Conservation (phyloP, 2,329 filamentous ascomycete species). For the Shiraia bambusicola region DNA sequence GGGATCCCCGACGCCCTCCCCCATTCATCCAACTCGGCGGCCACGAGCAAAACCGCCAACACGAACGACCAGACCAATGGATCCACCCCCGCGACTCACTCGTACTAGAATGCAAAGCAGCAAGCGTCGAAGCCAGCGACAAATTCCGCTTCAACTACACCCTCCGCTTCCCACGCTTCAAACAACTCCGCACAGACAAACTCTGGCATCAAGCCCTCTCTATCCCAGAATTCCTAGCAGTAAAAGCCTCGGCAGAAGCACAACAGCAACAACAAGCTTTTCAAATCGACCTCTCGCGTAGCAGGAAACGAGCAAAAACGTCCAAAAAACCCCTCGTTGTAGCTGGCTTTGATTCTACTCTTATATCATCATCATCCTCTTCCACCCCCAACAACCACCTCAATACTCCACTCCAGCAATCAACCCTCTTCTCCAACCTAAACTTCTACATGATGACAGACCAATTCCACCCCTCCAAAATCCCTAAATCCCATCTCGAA, state of each 20-base stretch:
- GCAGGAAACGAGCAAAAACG: slow-evolving; percentile 66
- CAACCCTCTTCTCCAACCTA: slow-evolving; percentile 71
- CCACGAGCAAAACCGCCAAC: slow-evolving; percentile 63
- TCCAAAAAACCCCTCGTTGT: slow-evolving; percentile 71
- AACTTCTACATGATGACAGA: slow-evolving; percentile 85
- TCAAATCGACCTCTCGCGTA: slow-evolving; percentile 67
- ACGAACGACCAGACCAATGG: slow-evolving; percentile 86
- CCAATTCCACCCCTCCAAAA: slow-evolving; percentile 67
- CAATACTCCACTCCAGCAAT: slow-evolving; percentile 58
- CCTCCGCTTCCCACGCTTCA: slow-evolving; percentile 88
- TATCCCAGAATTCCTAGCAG: slow-evolving; percentile 71
- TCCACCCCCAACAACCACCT: no score
- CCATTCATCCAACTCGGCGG: slow-evolving; percentile 80
- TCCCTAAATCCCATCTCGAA: slow-evolving; percentile 77
- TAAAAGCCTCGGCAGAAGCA: slow-evolving; percentile 68
- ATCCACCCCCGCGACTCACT: slow-evolving; percentile 87
- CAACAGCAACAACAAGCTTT: slow-evolving; percentile 69
- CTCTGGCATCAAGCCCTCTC: slow-evolving; percentile 79
- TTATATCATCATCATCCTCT: no score
- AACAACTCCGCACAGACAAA: slow-evolving; percentile 77
- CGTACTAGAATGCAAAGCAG: slow-evolving; percentile 85
- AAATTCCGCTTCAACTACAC: slow-evolving; percentile 77
- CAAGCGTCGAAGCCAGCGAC: slow-evolving; percentile 72
- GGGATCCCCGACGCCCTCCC: slow-evolving; percentile 77
- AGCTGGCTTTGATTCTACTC: slow-evolving; percentile 66